Percentiles rank a stretch among this genome's conserved stretches.
phyloP scores from a whole-genome alignment of 768 basidiomycete species.

The Coprinellus aureogranulatus region DNA sequence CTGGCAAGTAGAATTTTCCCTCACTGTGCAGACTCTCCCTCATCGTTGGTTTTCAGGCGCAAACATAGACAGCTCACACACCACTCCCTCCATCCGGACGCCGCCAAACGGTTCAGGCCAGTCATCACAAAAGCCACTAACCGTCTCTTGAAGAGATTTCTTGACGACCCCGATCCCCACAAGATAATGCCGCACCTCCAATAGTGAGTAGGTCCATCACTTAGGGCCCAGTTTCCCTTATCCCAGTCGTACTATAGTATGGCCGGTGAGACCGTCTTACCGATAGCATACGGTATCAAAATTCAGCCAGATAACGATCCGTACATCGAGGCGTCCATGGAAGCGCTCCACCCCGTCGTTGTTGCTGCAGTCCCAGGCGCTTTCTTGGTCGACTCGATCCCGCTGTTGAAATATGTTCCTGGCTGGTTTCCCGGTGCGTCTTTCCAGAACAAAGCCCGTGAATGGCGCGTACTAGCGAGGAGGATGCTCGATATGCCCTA shows the following conservation, averaged over 20 bases:
- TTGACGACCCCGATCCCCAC: constrained; percentile 19
- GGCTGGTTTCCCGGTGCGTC: constrained; percentile 32
- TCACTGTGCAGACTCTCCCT: background rate
- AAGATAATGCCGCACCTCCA: background rate
- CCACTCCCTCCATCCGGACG: constrained; percentile 27
- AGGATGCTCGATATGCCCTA: constrained; percentile 37
- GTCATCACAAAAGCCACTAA: constrained; percentile 25
- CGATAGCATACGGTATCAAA: constrained; percentile 34
- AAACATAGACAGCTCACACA: constrained; percentile 29
- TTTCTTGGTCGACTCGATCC: constrained; percentile 29
- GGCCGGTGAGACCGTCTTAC: constrained; percentile 31
- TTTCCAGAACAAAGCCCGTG: constrained; percentile 37
- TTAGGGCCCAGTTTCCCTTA: no score
- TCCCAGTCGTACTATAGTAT: constrained; percentile 21
- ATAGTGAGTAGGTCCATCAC: background rate
- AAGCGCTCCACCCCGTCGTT: constrained; percentile 17
- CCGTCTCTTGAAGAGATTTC: constrained; percentile 25
- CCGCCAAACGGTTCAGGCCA: constrained; percentile 22
- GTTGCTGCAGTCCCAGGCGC: constrained; percentile 26
- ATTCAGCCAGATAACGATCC: constrained; percentile 30
- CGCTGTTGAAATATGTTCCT: constrained; percentile 27
- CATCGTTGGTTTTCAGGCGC: constrained; percentile 22
- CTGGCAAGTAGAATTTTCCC: constrained; percentile 12
- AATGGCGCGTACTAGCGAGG: constrained; percentile 32
- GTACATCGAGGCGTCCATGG: constrained; percentile 25